These are phyloP conservation scores for Byssothecium circinans DNA, from an alignment of 2,329 filamentous ascomycete species.

Conservation along the genomic window DNA sequence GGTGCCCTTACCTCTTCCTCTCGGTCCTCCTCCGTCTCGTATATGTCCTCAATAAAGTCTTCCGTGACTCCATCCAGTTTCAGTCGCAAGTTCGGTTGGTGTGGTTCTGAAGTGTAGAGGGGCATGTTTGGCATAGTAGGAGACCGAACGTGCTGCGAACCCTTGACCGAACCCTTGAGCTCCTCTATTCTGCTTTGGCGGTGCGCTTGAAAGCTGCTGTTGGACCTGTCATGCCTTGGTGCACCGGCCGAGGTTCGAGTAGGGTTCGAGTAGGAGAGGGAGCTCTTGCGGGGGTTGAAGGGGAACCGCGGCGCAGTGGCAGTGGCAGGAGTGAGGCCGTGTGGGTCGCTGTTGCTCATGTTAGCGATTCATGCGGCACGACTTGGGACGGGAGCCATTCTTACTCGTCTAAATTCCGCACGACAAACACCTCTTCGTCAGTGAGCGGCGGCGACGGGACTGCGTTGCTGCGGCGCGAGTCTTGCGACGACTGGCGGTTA, in stretches of 20 bases:
- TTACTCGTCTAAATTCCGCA: conserved; percentile 45
- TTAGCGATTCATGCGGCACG: conserved; percentile 11
- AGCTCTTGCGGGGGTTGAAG: conserved; percentile 26
- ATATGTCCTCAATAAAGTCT: conserved; percentile 40
- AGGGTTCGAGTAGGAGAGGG: conserved; percentile 20
- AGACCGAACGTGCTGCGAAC: conserved; percentile 31
- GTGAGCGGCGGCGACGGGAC: conserved; percentile 36
- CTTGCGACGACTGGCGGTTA: conserved; percentile 25
- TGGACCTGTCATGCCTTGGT: conserved; percentile 41
- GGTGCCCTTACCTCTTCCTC: conserved; percentile 23
- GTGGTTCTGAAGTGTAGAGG: conserved; percentile 31
- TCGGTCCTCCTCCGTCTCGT: conserved; percentile 31
- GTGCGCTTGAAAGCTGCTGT: conserved; percentile 37
- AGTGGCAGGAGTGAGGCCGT: conserved; percentile 36
- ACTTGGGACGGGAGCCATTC: conserved; percentile 4
- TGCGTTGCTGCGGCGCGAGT: conserved; percentile 26
- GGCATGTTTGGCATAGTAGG: conserved; percentile 46
- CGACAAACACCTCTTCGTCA: conserved; percentile 38
- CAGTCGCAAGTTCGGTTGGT: conserved; percentile 35
- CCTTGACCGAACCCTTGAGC: conserved; percentile 22
- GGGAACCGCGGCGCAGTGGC: conserved; percentile 26
- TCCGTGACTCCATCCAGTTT: conserved; percentile 42
- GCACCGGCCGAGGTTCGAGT: conserved; percentile 13
- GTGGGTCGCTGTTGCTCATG: conserved; percentile 34
- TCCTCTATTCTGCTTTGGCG: conserved; percentile 30